Evolutionary conservation across 805 yeast genomes (phyloP), one percentile per base, ranked within the genome.

Genomic region (Tetrapisispora iriomotensis): DNA sequence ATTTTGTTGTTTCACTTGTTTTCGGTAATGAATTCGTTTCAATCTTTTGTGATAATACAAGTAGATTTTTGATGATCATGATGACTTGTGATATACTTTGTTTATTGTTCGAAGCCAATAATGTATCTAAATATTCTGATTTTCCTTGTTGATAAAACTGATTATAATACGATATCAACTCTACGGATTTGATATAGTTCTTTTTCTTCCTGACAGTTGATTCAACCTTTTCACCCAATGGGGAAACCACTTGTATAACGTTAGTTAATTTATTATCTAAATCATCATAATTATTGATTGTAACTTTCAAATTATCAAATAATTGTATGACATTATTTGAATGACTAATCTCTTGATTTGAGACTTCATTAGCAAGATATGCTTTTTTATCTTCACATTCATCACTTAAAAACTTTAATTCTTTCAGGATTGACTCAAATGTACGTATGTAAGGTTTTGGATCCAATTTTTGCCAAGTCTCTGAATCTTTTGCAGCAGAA

Each of bases 371-470:
- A 35, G 73, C 80, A 18, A 78, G 66, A n/a, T 62, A 61, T 4
- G 62, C 62, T 45, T 76, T 79, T 39, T 69, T 70, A 13, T 59
- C 56, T 4, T 61, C 55, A 3, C 87, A 74, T 32, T 80, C 80
- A 1, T 69, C 72, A 34, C 70, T 70, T 31, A 92, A 61, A 36
- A 67, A 68, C 50, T 76, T 74, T 46, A 90, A 65, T 51, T 85
- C 90, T 34, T 77, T 70, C 33, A 87, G 65, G 2, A 92, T 84
- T 1, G 88, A 77, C 56, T 90, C 96, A 58, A 92, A 88, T 0
- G 95, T 85, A 48, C 96, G 74, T 34, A 90, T 90, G 56, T 84
- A 92, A 2, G 97, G 97, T 53, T 85, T 86, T 1, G 97, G 96
- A 53, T 92, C 96, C 39, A 86, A 61, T 34, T 48, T 54, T 29